A percentile compares a stretch with the other conserved stretches of the same genome.
phyloP scores from a whole-genome alignment of 305 asterid genomes.

The Euphrasia arctica region DNA sequence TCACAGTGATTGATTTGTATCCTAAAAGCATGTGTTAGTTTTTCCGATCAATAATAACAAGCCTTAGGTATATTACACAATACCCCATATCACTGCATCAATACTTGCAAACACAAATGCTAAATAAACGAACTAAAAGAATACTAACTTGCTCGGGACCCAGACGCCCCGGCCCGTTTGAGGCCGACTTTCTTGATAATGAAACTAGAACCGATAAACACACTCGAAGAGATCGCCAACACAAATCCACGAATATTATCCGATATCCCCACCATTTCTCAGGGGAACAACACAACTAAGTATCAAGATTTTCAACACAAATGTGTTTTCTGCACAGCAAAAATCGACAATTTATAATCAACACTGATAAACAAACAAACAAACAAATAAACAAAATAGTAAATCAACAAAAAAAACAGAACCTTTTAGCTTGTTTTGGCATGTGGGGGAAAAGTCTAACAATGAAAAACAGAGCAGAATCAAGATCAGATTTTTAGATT shows the following conservation, averaged over 20 bases:
- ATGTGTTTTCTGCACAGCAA: constrained; percentile 38
- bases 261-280: constrained; percentile 59
- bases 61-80: not conserved
- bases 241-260: constrained; percentile 67
- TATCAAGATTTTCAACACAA: constrained; percentile 25
- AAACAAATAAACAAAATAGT: not conserved
- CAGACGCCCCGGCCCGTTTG: constrained; percentile 50
- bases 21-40: too few relatives aligned
- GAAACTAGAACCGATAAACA: constrained; percentile 81
- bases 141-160: constrained; percentile 62
- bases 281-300: constrained; percentile 27
- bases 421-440: constrained; percentile 21
- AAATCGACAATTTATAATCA: constrained; percentile 3
- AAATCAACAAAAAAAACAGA: constrained; percentile 1
- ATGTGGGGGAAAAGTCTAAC: constrained; percentile 7
- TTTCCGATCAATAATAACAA: not conserved
- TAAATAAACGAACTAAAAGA: not conserved
- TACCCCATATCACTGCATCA: not conserved
- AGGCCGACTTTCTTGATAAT: constrained; percentile 80
- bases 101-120: constrained; percentile 11
- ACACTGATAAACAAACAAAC: not conserved
- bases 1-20: too few relatives aligned
- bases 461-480: constrained; percentile 16
- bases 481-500: constrained; percentile 8
- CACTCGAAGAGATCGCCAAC: constrained; percentile 71